phyloP scores from a whole-genome alignment of 805 yeast genomes.

The Candida fluviatilis region DNA sequence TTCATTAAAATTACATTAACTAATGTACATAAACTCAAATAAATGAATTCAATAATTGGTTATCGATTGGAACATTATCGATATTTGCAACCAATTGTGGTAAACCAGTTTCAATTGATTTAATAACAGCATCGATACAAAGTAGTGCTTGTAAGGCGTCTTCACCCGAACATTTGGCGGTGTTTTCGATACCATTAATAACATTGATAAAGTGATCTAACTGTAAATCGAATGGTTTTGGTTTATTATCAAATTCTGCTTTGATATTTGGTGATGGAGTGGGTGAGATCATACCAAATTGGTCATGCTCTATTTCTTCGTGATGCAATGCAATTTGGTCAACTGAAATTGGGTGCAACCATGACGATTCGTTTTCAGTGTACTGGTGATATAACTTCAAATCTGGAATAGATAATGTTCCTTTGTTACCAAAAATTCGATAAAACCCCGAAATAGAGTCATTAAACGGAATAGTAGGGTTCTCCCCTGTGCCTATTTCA shows the following conservation, averaged over 20 bases:
- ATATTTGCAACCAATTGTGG: slow-evolving; percentile 24
- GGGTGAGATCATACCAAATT: slow-evolving; percentile 21
- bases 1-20: too few species aligned
- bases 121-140: slow-evolving; percentile 32
- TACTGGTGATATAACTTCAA: slow-evolving; percentile 33
- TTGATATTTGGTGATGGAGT: slow-evolving; percentile 26
- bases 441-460: slow-evolving; percentile 30
- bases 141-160: slow-evolving; percentile 32
- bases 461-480: slow-evolving; percentile 35
- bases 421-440: slow-evolving; percentile 35
- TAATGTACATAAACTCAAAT: not conserved
- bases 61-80: slow-evolving; percentile 14
- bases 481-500: slow-evolving; percentile 42
- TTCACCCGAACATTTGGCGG: slow-evolving; percentile 25
- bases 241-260: slow-evolving; percentile 8
- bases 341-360: slow-evolving; percentile 24
- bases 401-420: slow-evolving; percentile 39
- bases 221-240: slow-evolving; percentile 36
- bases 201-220: slow-evolving; percentile 35
- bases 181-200: slow-evolving; percentile 24
- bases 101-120: slow-evolving; percentile 26
- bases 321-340: slow-evolving; percentile 17
- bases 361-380: slow-evolving; percentile 16
- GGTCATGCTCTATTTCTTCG: slow-evolving; percentile 7
- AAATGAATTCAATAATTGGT: slow-evolving; percentile 8